Base-by-base conservation (phyloP, 2,329 filamentous ascomycete genomes). In the Phialemonium atrogriseum region DNA sequence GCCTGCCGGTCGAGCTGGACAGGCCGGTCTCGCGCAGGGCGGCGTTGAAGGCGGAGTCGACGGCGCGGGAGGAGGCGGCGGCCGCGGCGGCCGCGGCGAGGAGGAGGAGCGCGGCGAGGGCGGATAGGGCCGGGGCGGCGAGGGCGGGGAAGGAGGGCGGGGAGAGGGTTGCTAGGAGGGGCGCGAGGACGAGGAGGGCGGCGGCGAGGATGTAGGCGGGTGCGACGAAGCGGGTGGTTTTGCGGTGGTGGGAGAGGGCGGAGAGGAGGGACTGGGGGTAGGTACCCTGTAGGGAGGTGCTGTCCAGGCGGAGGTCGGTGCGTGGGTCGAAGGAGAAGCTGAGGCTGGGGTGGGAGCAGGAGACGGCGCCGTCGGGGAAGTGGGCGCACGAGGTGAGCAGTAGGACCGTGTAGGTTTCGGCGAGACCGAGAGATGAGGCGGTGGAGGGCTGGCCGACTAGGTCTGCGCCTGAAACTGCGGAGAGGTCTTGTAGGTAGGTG, bases 301-400 rank as follows among this genome's bases (percentile, higher is more conserved):
- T 27, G 17, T 44, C 42, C 9, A 59, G 43, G 16, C 44, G 45
- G n/a, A 60, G 46, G 33, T 54, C 42, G 10, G 37, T 34, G n/a
- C 37, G 34, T 3, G 55, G 54, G 35, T 54, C 38, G 38, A 59
- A 58, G 27, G 25, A 34, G 31, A 49, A 52, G 14, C 50, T 49
- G 35, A 57, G 24, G 14, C 37, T 36, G 4, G 54, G 49, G 12
- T 36, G 12, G 15, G 39, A 37, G 44, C 56, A 60, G 2, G 39
- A 38, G 7, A 44, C 42, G 12, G 31, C 24, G 11, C 38, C 42
- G 9, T 41, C 40, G 30, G 44, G 34, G 24, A 38, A 41, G 16
- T 45, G 41, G 10, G 46, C 45, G 37, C 57, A 59, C 3, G 46
- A 43, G 3, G 55, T 54, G 16, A 60, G 40, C 18, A 58, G 46